Percentiles rank a stretch among this genome's conserved stretches.
These are phyloP conservation scores for Candida neerlandica DNA, from an alignment of 1,139 yeast species.

Conservation along the genomic window DNA sequence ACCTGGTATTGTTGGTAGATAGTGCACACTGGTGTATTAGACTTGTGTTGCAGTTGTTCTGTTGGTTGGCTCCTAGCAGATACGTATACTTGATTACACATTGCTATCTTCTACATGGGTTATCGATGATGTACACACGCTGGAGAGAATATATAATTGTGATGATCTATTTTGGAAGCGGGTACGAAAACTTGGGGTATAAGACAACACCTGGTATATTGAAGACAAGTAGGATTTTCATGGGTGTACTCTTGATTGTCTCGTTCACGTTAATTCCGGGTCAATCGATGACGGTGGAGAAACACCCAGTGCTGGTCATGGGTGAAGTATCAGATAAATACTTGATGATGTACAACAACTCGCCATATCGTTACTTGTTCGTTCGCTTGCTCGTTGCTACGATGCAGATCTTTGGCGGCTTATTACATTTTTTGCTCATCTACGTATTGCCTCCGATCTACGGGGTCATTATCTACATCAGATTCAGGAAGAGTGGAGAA, in stretches of 20 bases:
- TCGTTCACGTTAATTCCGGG: neutral
- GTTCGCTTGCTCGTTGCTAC: neutral
- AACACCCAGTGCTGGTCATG: neutral
- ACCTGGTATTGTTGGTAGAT: conserved; percentile 1
- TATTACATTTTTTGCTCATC: neutral
- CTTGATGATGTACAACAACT: conserved; percentile 4
- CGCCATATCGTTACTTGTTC: neutral
- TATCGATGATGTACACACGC: conserved; percentile 1
- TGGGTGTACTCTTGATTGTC: neutral
- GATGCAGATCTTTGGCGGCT: neutral
- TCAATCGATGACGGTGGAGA: neutral
- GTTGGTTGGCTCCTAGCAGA: neutral
- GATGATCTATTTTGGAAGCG: conserved; percentile 3
- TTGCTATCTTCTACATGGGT: neutral
- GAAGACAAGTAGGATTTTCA: neutral
- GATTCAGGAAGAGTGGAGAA: conserved; percentile 4
- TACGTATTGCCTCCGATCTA: neutral
- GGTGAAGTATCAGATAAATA: neutral
- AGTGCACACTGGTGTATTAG: neutral
- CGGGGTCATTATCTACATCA: conserved; percentile 1
- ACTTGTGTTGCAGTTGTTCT: neutral
- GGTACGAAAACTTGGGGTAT: conserved; percentile 4
- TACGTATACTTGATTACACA: neutral
- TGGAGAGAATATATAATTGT: conserved; percentile 3
- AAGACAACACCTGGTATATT: neutral